Conservation (phyloP, 2,329 filamentous ascomycete species). For the Claviceps lovelessii region DNA sequence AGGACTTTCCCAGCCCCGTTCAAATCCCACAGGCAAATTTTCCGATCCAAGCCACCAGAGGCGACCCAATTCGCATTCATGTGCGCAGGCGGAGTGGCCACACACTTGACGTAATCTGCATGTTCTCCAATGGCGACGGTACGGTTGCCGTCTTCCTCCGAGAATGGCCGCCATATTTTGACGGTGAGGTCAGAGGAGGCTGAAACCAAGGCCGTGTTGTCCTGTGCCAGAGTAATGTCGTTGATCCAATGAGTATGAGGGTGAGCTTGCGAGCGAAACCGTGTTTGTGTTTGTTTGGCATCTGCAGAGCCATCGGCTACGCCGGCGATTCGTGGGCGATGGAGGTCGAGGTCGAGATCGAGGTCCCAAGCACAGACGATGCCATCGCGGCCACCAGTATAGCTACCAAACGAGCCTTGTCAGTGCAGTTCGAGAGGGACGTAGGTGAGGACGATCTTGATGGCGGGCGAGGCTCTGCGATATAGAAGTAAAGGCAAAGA, state of each 20-base stretch:
- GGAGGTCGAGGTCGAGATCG: conserved; percentile 61
- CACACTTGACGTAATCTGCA: conserved; percentile 89
- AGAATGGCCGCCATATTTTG: conserved; percentile 75
- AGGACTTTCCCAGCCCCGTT: conserved; percentile 74
- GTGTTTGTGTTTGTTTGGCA: conserved; percentile 29
- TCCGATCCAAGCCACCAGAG: conserved; percentile 83
- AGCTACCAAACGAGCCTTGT: conserved; percentile 36
- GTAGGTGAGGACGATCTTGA: neutral
- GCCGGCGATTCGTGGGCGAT: conserved; percentile 13
- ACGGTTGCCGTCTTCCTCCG: conserved; percentile 36
- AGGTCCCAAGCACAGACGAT: conserved; percentile 94
- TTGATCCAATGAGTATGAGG: conserved; percentile 96
- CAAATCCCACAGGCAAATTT: conserved; percentile 87
- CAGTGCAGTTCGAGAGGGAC: neutral
- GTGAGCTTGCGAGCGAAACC: conserved; percentile 46
- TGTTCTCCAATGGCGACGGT: conserved; percentile 73
- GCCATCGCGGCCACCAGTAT: conserved; percentile 90
- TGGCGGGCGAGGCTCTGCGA: neutral
- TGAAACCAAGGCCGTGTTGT: conserved; percentile 67
- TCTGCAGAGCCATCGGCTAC: conserved; percentile 15
- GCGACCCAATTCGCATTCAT: conserved; percentile 70
- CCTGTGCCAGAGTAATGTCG: conserved; percentile 69
- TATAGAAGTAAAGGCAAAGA: neutral
- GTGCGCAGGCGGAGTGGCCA: conserved; percentile 56
- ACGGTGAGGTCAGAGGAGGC: conserved; percentile 90